Conservation (phyloP, 768 basidiomycete species). For the Tricholomella constricta region DNA sequence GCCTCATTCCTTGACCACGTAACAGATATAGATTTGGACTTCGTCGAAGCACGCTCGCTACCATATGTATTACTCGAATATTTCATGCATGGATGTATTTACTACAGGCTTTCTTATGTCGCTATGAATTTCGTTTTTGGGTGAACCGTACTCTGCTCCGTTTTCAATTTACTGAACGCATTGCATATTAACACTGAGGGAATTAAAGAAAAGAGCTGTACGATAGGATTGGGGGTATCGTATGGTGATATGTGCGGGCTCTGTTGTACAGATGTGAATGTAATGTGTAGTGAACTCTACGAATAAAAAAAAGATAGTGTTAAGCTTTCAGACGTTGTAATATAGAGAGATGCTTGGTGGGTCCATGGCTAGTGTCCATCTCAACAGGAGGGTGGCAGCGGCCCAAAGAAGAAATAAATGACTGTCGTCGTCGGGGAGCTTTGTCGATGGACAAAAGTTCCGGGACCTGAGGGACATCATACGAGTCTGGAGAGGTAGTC, state of each 20-base stretch:
- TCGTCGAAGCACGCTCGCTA: neutral
- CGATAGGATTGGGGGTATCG: conserved; percentile 20
- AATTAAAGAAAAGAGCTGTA: conserved; percentile 14
- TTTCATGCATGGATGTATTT: conserved; percentile 18
- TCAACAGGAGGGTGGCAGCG: conserved; percentile 11
- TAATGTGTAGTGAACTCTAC: conserved; percentile 2
- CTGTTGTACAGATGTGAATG: conserved; percentile 18
- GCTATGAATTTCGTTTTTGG: neutral
- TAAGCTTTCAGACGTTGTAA: conserved; percentile 35
- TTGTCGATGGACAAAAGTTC: conserved; percentile 8
- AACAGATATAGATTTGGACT: conserved; percentile 13
- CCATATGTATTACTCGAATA: conserved; percentile 17
- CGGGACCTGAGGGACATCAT: conserved; percentile 8
- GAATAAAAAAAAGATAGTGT: conserved; percentile 11
- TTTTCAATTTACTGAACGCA: neutral
- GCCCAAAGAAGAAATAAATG: conserved; percentile 13
- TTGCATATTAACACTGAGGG: neutral
- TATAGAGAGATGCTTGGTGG: conserved; percentile 36
- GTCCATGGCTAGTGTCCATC: conserved; percentile 17
- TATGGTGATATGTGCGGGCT: conserved; percentile 15
- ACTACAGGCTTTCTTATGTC: conserved; percentile 8
- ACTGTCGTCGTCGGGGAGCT: conserved; percentile 7
- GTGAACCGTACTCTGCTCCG: neutral
- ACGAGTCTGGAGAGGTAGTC: conserved; percentile 11
- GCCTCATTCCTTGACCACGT: conserved; percentile 38